These are phyloP conservation scores for Malassezia caprae DNA, from an alignment of 1,284 basidiomycete species.

Conservation along the genomic window DNA sequence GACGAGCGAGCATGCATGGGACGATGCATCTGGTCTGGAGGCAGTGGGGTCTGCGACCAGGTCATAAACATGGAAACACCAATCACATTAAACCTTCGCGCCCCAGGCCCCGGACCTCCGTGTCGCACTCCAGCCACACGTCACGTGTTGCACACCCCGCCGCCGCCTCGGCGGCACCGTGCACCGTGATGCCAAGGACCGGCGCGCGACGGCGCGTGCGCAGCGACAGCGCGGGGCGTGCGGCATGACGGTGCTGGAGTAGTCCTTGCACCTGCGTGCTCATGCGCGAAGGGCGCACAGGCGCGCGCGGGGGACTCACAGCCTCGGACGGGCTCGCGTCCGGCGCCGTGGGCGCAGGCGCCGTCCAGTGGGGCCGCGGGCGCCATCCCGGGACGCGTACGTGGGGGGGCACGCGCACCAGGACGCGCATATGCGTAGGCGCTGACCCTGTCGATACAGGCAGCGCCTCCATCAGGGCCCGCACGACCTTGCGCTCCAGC, in stretches of 20 bases:
- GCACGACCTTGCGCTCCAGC: slow-evolving; percentile 26
- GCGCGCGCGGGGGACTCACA: not conserved
- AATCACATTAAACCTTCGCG: not conserved
- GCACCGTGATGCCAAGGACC: not conserved
- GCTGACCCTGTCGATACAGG: slow-evolving; percentile 13
- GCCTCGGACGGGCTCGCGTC: too few relatives aligned
- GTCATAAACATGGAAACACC: not conserved
- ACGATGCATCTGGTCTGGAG: not conserved
- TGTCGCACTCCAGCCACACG: slow-evolving; percentile 29
- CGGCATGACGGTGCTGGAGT: slow-evolving; percentile 4
- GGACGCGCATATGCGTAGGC: slow-evolving; percentile 20
- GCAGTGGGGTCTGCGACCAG: not conserved
- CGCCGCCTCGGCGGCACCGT: not conserved
- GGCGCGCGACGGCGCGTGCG: not conserved
- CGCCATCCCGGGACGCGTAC: slow-evolving; percentile 28
- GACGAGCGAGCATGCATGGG: not conserved
- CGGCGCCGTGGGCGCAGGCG: slow-evolving; percentile 11
- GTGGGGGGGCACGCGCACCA: slow-evolving; percentile 20
- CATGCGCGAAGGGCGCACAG: not conserved
- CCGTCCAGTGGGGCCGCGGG: slow-evolving; percentile 22
- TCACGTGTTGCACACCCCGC: slow-evolving; percentile 4
- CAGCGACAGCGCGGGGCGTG: slow-evolving; percentile 9
- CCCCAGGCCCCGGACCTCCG: slow-evolving; percentile 22
- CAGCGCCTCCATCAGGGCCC: slow-evolving; percentile 10
- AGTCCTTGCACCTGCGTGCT: not conserved